Percentiles rank a stretch among this genome's conserved stretches.
These are phyloP conservation scores for Solanum virginianum DNA, from an alignment of 257 asterid genomes.

Conservation along the genomic window DNA sequence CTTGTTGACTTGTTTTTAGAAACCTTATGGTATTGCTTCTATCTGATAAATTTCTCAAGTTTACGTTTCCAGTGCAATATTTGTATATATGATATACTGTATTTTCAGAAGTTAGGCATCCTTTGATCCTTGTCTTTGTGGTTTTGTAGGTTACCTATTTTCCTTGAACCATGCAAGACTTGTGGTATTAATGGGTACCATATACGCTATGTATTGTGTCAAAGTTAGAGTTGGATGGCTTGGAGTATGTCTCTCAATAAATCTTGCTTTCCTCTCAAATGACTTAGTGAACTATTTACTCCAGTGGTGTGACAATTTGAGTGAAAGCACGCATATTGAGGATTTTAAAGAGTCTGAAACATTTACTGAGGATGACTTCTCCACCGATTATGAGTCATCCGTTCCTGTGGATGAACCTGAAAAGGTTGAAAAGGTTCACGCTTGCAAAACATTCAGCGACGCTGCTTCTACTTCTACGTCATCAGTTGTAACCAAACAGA, in stretches of 20 bases:
- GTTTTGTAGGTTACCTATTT: slow-evolving; percentile 73
- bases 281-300: slow-evolving; percentile 65
- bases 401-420: slow-evolving; percentile 46
- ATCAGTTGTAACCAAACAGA: slow-evolving; percentile 44
- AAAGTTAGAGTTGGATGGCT: slow-evolving; percentile 79
- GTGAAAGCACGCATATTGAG: slow-evolving; percentile 57
- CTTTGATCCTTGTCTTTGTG: not conserved
- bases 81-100: not conserved
- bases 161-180: slow-evolving; percentile 88
- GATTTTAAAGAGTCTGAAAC: slow-evolving; percentile 51
- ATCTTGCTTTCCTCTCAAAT: slow-evolving; percentile 83
- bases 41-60: not conserved
- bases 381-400: slow-evolving; percentile 50
- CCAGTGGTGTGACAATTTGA: slow-evolving; percentile 83
- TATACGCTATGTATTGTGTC: slow-evolving; percentile 78
- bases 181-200: slow-evolving; percentile 75
- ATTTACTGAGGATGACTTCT: slow-evolving; percentile 53
- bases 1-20: not conserved
- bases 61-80: not conserved
- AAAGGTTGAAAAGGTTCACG: slow-evolving; percentile 52
- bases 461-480: slow-evolving; percentile 41
- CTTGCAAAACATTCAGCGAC: slow-evolving; percentile 48
- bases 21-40: not conserved
- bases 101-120: not conserved
- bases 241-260: slow-evolving; percentile 73